Evolutionary conservation across 176 grass and related monocot genomes (phyloP).

Genomic region (Rhynchospora tenuis): DNA sequence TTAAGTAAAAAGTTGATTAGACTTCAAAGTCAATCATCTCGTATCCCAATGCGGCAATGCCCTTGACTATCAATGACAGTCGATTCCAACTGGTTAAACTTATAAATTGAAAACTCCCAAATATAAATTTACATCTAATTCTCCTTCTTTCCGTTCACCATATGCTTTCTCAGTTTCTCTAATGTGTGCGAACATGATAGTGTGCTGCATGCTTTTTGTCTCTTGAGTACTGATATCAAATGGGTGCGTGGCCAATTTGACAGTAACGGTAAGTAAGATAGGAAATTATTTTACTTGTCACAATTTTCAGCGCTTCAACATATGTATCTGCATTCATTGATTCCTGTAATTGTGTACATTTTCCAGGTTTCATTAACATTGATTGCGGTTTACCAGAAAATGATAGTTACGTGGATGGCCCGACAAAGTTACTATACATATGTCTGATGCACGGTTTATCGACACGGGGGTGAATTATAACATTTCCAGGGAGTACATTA

Average conservation of each 20-base stretch:
- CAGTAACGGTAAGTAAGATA: constrained; percentile 17
- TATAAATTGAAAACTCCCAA: too few relatives aligned
- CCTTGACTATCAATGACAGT: too few relatives aligned
- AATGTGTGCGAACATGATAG: too few relatives aligned
- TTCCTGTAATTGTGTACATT: background rate
- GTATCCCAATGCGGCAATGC: too few relatives aligned
- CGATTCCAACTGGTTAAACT: too few relatives aligned
- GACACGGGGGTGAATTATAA: constrained; percentile 33
- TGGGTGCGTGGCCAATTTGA: constrained; percentile 24
- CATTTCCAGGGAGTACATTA: constrained; percentile 21
- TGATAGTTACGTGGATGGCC: constrained; percentile 20
- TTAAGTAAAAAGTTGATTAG: too few relatives aligned
- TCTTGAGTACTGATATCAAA: background rate
- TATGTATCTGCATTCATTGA: background rate
- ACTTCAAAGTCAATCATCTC: too few relatives aligned
- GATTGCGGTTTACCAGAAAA: constrained; percentile 39
- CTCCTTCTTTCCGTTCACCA: too few relatives aligned
- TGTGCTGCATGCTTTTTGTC: constrained; percentile 4
- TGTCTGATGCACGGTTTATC: constrained; percentile 33
- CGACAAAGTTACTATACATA: constrained; percentile 6
- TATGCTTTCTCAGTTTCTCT: too few relatives aligned
- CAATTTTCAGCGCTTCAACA: background rate
- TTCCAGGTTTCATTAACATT: constrained; percentile 64
- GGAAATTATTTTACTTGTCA: background rate
- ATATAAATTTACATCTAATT: too few relatives aligned